phyloP scores from a whole-genome alignment of 2,329 filamentous ascomycete genomes.

The Aureobasidium uvarum region DNA sequence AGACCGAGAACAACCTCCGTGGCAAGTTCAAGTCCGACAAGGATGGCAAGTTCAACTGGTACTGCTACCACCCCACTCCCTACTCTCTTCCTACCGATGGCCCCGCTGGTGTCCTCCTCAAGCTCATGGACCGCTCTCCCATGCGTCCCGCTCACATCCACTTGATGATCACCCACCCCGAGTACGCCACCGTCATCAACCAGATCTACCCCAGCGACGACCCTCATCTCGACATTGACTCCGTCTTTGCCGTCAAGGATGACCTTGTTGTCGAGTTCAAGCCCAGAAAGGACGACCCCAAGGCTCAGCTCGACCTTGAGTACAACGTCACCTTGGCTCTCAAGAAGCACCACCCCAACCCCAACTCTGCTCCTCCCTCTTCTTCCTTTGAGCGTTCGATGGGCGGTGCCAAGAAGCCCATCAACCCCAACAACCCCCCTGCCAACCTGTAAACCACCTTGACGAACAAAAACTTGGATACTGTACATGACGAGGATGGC shows the following conservation, averaged over 20 bases:
- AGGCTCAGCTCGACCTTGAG: slow-evolving; percentile 55
- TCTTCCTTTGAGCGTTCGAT: slow-evolving; percentile 23
- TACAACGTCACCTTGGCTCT: slow-evolving; percentile 49
- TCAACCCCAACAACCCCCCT: slow-evolving; percentile 18
- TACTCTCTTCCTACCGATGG: slow-evolving; percentile 69
- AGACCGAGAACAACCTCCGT: slow-evolving; percentile 70
- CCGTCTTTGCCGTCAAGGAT: slow-evolving; percentile 62
- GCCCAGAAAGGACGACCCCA: slow-evolving; percentile 51
- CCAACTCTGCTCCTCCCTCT: slow-evolving; percentile 22
- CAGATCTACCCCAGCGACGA: slow-evolving; percentile 61
- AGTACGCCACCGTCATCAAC: slow-evolving; percentile 57
- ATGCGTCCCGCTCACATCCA: slow-evolving; percentile 63
- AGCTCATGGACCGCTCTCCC: slow-evolving; percentile 57
- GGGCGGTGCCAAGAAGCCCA: slow-evolving; percentile 13
- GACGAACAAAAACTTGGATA: not conserved
- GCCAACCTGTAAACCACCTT: slow-evolving; percentile 11
- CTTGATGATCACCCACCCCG: slow-evolving; percentile 54
- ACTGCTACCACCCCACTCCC: slow-evolving; percentile 71
- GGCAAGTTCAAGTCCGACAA: slow-evolving; percentile 72
- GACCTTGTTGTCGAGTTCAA: slow-evolving; percentile 59
- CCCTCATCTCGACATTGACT: slow-evolving; percentile 57
- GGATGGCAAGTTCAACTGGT: slow-evolving; percentile 69
- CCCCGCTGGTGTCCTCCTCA: slow-evolving; percentile 54
- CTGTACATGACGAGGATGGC: not conserved
- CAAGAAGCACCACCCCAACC: slow-evolving; percentile 26